Base-by-base conservation (phyloP, 75 land plant genomes). In the Selaginella tamariscina region DNA sequence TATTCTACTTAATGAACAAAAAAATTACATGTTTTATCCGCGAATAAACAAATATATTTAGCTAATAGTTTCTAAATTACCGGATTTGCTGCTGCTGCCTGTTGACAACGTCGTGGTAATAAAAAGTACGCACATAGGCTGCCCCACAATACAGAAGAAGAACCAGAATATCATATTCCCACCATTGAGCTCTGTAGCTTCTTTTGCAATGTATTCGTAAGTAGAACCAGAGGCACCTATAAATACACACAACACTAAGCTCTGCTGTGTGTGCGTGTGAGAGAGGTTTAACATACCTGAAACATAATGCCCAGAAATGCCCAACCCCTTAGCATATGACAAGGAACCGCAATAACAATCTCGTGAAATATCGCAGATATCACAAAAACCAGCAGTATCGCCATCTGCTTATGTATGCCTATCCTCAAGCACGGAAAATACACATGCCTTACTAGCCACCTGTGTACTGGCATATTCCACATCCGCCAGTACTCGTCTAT, bases 401-500 rank as follows among this genome's bases (percentile, higher is more conserved):
- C 84, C 33, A 66, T 8, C 74, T 65, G 72, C 77, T 39, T 39
- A 15, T 39, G 49, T 5, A 94, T 31, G 57, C 98, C 98, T 62
- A 69, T 65, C 23, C 88, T 60, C 44, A 94, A 31, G 71, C 86
- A 89, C 23, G 98, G 98, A 73, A 87, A 85, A 78, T 94, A 94
- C n/a, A 94, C 67, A 69, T 94, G 98, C 0, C 98, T 87, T 64
- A 89, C 84, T 83, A 94, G 86, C 98, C 96, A 94, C 75, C 80
- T 84, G 67, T 94, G 96, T 62, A 94, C 96, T 71, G 98, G 98
- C 98, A 94, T 89, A 68, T 94, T 94, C 98, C 98, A 94, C 91
- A 83, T 78, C 72, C 88, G 83, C 98, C 98, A 90, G 71, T 94
- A 89, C 96, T 92, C 97, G 56, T 88, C 97, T 68, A 92, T 73